phyloP scores from a whole-genome alignment of 2,329 filamentous ascomycete genomes.

The Endoconidiophora laricicola region DNA sequence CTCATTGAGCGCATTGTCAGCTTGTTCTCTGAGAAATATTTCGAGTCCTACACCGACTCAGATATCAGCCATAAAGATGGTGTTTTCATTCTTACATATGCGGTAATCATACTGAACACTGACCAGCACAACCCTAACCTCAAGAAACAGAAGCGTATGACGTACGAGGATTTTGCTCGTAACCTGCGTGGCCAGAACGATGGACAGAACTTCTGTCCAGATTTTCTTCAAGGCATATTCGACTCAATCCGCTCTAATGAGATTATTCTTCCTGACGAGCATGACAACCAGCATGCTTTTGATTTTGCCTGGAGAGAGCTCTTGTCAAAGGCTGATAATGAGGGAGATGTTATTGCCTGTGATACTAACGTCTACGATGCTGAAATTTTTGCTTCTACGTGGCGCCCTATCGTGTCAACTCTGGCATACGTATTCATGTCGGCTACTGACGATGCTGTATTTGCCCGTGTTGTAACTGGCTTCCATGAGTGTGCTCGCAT shows the following conservation, averaged over 20 bases:
- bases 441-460: constrained; percentile 89
- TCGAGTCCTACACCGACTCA: constrained; percentile 45
- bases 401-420: constrained; percentile 87
- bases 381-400: constrained; percentile 93
- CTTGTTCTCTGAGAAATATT: constrained; percentile 75
- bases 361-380: constrained; percentile 91
- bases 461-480: constrained; percentile 78
- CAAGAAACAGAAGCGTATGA: constrained; percentile 66
- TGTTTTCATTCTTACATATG: constrained; percentile 81
- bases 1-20: constrained; percentile 87
- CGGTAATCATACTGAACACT: constrained; percentile 94
- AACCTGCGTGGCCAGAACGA: constrained; percentile 86
- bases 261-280: constrained; percentile 92
- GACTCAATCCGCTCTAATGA: constrained; percentile 84
- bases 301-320: constrained; percentile 97
- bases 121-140: constrained; percentile 93
- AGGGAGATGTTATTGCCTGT: constrained; percentile 59
- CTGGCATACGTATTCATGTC: constrained; percentile 98
- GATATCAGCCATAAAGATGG: constrained; percentile 74
- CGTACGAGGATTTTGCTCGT: constrained; percentile 60
- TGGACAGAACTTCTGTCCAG: constrained; percentile 64
- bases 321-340: constrained; percentile 63
- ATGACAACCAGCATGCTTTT: constrained; percentile 91
- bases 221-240: constrained; percentile 75
- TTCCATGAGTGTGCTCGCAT: constrained; percentile 95